Evolutionary conservation across 2,329 filamentous ascomycete species (phyloP), one percentile per base, ranked within the genome.

Genomic region (Neobulgaria alba): DNA sequence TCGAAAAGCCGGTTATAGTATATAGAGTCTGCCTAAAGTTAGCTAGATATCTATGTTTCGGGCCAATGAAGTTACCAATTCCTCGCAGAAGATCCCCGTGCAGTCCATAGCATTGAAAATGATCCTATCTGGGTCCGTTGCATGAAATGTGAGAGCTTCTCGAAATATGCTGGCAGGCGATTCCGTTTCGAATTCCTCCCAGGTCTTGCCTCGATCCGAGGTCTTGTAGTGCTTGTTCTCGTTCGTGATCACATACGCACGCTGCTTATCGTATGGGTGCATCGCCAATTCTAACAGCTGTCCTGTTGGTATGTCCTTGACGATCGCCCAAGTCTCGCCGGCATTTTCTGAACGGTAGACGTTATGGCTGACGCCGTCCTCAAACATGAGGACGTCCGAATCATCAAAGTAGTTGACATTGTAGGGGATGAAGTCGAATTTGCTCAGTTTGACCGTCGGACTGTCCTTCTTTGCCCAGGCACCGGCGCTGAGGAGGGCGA

Each of bases 351-450:
- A 94, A 45, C 85, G 80, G 62, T 81, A 88, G 38, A 94, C 71
- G 47, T 77, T 77, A 45, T 73, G 71, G 30, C 73, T 72, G 10
- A 70, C 62, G 36, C 67, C 57, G 59, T 94, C 84, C 54, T 82
- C 79, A 58, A 87, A 79, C 33, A 96, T 64, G 44, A 94, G 70
- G 38, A 83, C 76, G 60, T 95, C 82, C 51, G 85, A 89, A 61
- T 90, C 85, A 57, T 92, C 82, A 59, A 98, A 96, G 65, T 95
- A 98, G 65, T 84, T 83, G 50, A 95, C 67, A 59, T 79, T 79
- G 39, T 66, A 60, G 1, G 87, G 85, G 39, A 71, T 63, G 54
- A 79, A 69, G 33, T 82, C 68, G 64, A 95, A 85, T 34, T 72
- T 63, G 39, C 68, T 83, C 44, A 70, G 66, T 47, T 72, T 69